Conservation (phyloP, 192 early-diverging fungal species). For the Coemansia sp. region DNA sequence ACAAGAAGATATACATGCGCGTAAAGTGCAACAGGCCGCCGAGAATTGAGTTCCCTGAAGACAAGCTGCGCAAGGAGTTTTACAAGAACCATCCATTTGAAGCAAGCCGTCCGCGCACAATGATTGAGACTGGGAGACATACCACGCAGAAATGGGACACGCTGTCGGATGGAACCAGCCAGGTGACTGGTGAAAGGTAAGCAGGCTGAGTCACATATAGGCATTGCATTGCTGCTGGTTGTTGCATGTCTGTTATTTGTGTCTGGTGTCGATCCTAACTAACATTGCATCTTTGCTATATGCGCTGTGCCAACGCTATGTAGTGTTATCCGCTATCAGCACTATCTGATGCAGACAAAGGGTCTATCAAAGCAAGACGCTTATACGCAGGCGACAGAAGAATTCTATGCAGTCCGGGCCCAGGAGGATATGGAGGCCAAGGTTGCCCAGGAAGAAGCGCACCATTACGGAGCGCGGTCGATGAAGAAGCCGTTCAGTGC, state of each 20-base stretch:
- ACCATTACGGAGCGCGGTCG: constrained; percentile 44
- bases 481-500: constrained; percentile 50
- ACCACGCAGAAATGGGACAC: constrained; percentile 53
- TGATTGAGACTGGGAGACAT: constrained; percentile 67
- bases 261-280: not conserved
- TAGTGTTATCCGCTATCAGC: constrained; percentile 76
- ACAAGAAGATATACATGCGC: constrained; percentile 61
- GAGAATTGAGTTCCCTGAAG: constrained; percentile 85
- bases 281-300: not conserved
- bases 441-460: constrained; percentile 60
- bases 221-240: not conserved
- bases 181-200: constrained; percentile 85
- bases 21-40: constrained; percentile 63
- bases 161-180: constrained; percentile 52
- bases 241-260: too few species aligned
- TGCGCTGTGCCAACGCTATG: constrained; percentile 22
- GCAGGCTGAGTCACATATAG: constrained; percentile 18
- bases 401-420: constrained; percentile 80
- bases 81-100: constrained; percentile 95
- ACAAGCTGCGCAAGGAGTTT: constrained; percentile 78
- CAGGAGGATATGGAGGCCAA: constrained; percentile 72
- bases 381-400: constrained; percentile 71
- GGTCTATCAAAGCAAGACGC: constrained; percentile 72
- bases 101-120: constrained; percentile 63
- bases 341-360: constrained; percentile 68